These are phyloP conservation scores for Fusarium heterosporum DNA, from an alignment of 2,329 filamentous ascomycete genomes.

Conservation along the genomic window DNA sequence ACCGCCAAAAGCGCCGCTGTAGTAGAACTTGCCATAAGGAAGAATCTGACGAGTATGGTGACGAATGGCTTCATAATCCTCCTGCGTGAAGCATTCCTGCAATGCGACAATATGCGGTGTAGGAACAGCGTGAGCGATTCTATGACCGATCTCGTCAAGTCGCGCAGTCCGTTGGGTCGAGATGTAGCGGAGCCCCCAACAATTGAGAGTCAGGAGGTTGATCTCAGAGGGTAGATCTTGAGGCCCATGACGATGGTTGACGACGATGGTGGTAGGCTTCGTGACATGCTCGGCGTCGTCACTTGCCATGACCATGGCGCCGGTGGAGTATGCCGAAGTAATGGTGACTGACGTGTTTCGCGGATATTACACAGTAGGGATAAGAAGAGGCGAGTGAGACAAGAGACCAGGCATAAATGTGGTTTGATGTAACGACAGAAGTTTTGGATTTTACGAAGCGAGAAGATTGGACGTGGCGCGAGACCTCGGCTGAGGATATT, in stretches of 20 bases:
- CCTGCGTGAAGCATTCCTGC: conserved; percentile 92
- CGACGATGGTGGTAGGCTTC: conserved; percentile 34
- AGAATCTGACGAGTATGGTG: conserved; percentile 77
- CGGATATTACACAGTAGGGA: not conserved
- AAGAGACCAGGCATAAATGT: conserved; percentile 1
- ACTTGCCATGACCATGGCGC: conserved; percentile 40
- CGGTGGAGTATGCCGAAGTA: conserved; percentile 27
- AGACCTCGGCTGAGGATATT: conserved; percentile 35
- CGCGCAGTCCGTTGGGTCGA: conserved; percentile 82
- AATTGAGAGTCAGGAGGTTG: conserved; percentile 90
- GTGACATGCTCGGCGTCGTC: conserved; percentile 36
- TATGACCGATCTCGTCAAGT: conserved; percentile 84
- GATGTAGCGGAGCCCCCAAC: conserved; percentile 94
- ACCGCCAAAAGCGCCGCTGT: conserved; percentile 87
- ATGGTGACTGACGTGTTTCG: conserved; percentile 19
- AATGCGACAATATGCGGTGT: conserved; percentile 88
- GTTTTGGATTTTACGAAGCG: not conserved
- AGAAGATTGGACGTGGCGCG: conserved; percentile 10
- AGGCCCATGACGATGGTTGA: conserved; percentile 43
- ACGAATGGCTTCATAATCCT: conserved; percentile 84
- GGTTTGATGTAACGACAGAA: not conserved
- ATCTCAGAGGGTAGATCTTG: conserved; percentile 67
- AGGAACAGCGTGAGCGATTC: conserved; percentile 75
- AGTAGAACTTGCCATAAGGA: conserved; percentile 94
- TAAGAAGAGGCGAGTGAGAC: not conserved